Evolutionary conservation across 345 rosid species (phyloP).

Genomic region (Eucalyptus decipiens): DNA sequence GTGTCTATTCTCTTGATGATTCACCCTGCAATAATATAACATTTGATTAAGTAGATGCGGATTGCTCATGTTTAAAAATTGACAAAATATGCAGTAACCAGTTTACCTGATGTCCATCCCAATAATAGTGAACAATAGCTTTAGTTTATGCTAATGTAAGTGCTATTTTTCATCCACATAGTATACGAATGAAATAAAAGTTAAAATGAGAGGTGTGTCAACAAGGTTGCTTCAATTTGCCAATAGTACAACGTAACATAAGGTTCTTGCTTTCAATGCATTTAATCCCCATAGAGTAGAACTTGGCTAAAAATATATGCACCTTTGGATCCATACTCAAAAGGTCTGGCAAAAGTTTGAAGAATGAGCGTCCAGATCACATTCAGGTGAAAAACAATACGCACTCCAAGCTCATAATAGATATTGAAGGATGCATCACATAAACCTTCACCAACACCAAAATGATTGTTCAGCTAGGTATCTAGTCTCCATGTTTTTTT

Average conservation of each 20-base stretch:
- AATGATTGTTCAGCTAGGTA: not conserved
- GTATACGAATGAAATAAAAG: not conserved
- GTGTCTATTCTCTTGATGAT: conserved; percentile 86
- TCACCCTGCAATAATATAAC: conserved; percentile 44
- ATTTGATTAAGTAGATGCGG: not conserved
- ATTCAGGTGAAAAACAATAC: not conserved
- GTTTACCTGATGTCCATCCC: not conserved
- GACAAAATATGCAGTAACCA: not conserved
- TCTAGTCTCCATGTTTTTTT: not conserved
- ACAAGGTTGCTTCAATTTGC: not conserved
- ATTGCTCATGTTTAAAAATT: not conserved
- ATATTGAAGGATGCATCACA: not conserved
- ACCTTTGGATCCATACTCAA: not conserved
- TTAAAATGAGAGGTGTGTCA: not conserved
- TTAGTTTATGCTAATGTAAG: not conserved
- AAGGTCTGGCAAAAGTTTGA: not conserved
- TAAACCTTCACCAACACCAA: not conserved
- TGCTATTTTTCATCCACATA: not conserved
- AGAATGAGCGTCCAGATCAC: not conserved
- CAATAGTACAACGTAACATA: not conserved
- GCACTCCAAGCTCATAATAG: not conserved
- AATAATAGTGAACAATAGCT: not conserved
- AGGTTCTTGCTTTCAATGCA: not conserved
- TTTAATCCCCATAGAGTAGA: not conserved
- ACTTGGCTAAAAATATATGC: not conserved